Evolutionary conservation across 2,329 filamentous ascomycete species (phyloP), one percentile per base, ranked within the genome.

Genomic region (Dothistroma septosporum): DNA sequence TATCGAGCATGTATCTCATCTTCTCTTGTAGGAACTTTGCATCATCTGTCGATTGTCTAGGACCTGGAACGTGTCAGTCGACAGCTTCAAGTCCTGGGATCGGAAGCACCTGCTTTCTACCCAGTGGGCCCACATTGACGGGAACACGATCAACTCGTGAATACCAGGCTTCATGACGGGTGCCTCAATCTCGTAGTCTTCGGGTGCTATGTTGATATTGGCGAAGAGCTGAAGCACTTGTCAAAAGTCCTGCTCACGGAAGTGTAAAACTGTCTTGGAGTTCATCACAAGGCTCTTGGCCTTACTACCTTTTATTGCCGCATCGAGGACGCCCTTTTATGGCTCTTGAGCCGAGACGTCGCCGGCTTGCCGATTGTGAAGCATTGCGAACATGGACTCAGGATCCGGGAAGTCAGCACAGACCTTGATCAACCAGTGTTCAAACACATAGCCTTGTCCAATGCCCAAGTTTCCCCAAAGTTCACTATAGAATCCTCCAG

Each of bases 391-490:
- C 71, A 92, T 78, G 62, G 92, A 90, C 66, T 90, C 88, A 0
- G 89, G 88, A 66, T 91, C 87, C 73, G 48, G 16, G 4, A 14
- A 44, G 41, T 44, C 4, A 28, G 1, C 21, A 58, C 41, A 59
- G 59, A 57, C 59, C 19, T n/a, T 12, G 11, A 50, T 55, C 7
- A 4, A 47, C 11, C 19, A 6, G 6, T 41, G 44, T 22, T 35
- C n/a, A 28, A 6, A 35, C 11, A 5, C 19, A 19, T 66, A 81
- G 82, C 82, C 76, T 91, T 91, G 0, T 82, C 83, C 19, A 87
- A 77, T 3, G 87, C 87, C 88, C 88, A 92, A 0, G 76, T 76
- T 72, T 92, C 90, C 88, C 90, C 93, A 69, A 90, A 91, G 14
- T 81, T 84, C 7, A 84, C 77, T 80, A 93, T 83, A 63, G 92